Evolutionary conservation across 768 basidiomycete species (phyloP).

Genomic region (Cystobasidium ongulense): DNA sequence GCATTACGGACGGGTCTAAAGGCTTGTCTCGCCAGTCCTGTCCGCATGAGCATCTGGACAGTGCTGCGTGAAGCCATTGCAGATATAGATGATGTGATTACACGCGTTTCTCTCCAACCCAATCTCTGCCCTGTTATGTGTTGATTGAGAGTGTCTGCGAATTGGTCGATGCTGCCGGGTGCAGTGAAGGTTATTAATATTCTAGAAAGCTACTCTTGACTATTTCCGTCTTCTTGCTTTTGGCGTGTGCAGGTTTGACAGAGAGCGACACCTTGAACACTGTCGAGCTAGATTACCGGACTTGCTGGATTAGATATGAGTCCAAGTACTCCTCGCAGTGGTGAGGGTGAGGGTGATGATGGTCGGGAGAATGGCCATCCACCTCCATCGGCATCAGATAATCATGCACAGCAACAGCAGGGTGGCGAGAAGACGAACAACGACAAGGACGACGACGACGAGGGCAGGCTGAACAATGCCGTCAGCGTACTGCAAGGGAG

Average conservation of each 20-base stretch:
- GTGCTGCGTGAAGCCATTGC: no score
- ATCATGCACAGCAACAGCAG: background rate
- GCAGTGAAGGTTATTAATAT: background rate
- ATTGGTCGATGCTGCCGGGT: background rate
- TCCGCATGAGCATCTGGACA: background rate
- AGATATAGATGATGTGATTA: no score
- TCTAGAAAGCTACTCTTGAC: no score
- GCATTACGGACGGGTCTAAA: no score
- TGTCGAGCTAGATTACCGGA: background rate
- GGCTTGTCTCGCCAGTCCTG: background rate
- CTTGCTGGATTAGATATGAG: background rate
- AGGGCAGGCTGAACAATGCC: background rate
- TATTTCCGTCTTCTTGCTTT: background rate
- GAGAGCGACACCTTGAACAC: background rate
- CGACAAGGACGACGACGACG: background rate
- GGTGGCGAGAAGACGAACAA: background rate
- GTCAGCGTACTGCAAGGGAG: slow-evolving; percentile 1
- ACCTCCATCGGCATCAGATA: background rate
- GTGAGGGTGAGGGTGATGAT: background rate
- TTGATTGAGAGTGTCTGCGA: background rate
- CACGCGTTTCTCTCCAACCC: no score
- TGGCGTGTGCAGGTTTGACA: background rate
- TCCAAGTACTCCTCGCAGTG: background rate
- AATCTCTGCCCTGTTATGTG: no score
- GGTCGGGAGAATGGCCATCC: background rate